These are phyloP conservation scores for Tremellales sp. DNA, from an alignment of 1,284 basidiomycete genomes.

Conservation along the genomic window DNA sequence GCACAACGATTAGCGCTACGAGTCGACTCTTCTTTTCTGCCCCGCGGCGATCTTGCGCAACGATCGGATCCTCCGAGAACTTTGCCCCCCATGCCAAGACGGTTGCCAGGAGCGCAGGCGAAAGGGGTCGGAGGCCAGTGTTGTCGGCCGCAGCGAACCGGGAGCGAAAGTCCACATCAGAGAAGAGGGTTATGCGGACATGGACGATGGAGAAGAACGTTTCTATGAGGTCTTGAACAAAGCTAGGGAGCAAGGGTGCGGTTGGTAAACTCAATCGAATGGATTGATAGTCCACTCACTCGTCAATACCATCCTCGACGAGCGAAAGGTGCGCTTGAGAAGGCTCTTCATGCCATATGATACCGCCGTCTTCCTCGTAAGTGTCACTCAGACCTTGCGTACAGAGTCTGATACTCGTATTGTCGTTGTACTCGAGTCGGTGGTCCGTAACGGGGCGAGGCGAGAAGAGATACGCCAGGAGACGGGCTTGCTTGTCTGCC, in stretches of 20 bases:
- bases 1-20: slow-evolving; percentile 69
- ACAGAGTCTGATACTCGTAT: slow-evolving; percentile 26
- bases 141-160: slow-evolving; percentile 37
- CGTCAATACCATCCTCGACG: slow-evolving; percentile 20
- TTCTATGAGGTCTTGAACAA: slow-evolving; percentile 81
- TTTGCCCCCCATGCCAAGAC: slow-evolving; percentile 90
- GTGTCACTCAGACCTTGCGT: slow-evolving; percentile 24
- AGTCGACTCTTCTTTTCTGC: slow-evolving; percentile 76
- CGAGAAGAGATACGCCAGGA: slow-evolving; percentile 44
- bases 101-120: slow-evolving; percentile 74
- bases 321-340: slow-evolving; percentile 29
- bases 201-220: slow-evolving; percentile 70
- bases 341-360: slow-evolving; percentile 35
- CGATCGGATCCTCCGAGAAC: slow-evolving; percentile 80
- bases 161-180: slow-evolving; percentile 68
- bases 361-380: slow-evolving; percentile 37
- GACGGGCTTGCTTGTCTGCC: slow-evolving; percentile 23
- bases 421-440: slow-evolving; percentile 41
- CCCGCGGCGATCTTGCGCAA: slow-evolving; percentile 68
- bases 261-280: not conserved
- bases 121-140: slow-evolving; percentile 51
- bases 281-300: slow-evolving; percentile 17
- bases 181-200: slow-evolving; percentile 72
- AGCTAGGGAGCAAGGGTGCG: too few species aligned
- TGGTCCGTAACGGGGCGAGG: slow-evolving; percentile 33